phyloP scores from a whole-genome alignment of 129 eudicot species.

The Chrysanthemum seticuspe region DNA sequence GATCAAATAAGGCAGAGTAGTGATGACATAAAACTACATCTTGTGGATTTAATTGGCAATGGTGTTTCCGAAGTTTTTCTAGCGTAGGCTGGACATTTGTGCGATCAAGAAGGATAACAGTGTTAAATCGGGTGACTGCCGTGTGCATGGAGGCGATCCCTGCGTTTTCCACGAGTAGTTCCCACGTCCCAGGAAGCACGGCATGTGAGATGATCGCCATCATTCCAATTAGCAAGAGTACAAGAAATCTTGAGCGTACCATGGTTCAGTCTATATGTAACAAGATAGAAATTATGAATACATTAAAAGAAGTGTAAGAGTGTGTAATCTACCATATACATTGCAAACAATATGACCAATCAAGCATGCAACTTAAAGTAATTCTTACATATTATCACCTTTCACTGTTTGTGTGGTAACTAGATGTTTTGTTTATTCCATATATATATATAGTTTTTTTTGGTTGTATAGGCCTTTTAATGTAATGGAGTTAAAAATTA shows the following conservation, averaged over 20 bases:
- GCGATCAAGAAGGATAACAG: conserved; percentile 85
- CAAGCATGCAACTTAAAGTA: too few relatives aligned
- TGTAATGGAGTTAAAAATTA: too few relatives aligned
- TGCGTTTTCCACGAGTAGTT: conserved; percentile 63
- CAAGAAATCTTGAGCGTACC: conserved; percentile 14
- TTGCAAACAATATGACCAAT: too few relatives aligned
- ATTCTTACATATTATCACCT: too few relatives aligned
- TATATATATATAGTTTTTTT: too few relatives aligned
- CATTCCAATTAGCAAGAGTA: conserved; percentile 23
- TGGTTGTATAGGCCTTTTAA: too few relatives aligned
- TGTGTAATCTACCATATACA: too few relatives aligned
- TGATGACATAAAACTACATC: neutral
- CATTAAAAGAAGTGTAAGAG: too few relatives aligned
- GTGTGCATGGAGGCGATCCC: conserved; percentile 95
- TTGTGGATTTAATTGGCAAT: conserved; percentile 30
- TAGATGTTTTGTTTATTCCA: too few relatives aligned
- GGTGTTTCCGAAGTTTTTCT: conserved; percentile 35
- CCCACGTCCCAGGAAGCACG: conserved; percentile 78
- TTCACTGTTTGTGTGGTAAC: too few relatives aligned
- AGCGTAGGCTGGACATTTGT: conserved; percentile 59
- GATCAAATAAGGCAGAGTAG: too few relatives aligned
- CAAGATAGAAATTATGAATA: too few relatives aligned
- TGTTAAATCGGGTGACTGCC: conserved; percentile 72
- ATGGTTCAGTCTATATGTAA: neutral
- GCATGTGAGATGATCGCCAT: conserved; percentile 27